Conservation (phyloP, 2,329 filamentous ascomycete species). For the Stylonectria norvegica region DNA sequence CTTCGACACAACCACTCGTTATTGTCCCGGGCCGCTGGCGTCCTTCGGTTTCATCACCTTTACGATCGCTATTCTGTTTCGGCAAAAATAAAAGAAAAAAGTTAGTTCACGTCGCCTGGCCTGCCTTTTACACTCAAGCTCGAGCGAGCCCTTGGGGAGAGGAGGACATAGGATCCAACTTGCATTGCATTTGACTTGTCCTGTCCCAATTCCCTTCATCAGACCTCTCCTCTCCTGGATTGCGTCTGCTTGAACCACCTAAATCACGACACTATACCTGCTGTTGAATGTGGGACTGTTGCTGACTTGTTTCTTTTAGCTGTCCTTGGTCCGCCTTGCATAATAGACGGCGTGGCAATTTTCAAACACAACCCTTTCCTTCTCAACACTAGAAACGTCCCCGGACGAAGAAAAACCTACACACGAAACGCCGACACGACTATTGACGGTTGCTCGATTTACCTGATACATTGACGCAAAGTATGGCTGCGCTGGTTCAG, state of each 20-base stretch:
- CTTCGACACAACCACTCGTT: slow-evolving; percentile 39
- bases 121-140: neutral
- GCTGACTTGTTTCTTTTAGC: slow-evolving; percentile 10
- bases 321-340: slow-evolving; percentile 10
- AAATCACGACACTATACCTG: neutral
- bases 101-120: slow-evolving; percentile 14
- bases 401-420: slow-evolving; percentile 11
- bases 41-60: slow-evolving; percentile 43
- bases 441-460: slow-evolving; percentile 13
- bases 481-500: slow-evolving; percentile 83
- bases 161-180: too few relatives aligned
- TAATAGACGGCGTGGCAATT: slow-evolving; percentile 14
- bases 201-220: neutral
- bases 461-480: slow-evolving; percentile 32
- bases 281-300: neutral
- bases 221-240: neutral
- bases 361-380: neutral
- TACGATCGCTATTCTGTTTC: slow-evolving; percentile 36
- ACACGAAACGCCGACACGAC: slow-evolving; percentile 9
- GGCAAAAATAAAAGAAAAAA: slow-evolving; percentile 22
- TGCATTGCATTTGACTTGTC: too few relatives aligned
- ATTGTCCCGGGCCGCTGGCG: slow-evolving; percentile 53
- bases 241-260: neutral
- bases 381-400: slow-evolving; percentile 3
- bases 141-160: too few relatives aligned